Evolutionary conservation across 1,284 basidiomycete genomes (phyloP).

Genomic region (Cutaneotrichosporon cutaneum): DNA sequence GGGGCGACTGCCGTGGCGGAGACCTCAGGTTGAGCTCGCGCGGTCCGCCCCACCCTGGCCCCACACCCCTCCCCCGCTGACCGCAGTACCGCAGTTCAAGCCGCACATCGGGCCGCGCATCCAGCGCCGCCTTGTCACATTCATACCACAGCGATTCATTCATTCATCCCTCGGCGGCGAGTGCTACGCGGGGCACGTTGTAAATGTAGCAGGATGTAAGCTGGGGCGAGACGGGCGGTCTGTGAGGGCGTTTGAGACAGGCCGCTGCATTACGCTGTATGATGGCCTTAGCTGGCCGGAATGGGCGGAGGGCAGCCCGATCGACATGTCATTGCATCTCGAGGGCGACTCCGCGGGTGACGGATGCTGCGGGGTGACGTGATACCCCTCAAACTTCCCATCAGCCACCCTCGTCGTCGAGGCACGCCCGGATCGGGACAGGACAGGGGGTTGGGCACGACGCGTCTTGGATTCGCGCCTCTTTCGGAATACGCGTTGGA

Average conservation of each 20-base stretch:
- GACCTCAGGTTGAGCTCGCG: background rate
- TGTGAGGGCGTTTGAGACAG: background rate
- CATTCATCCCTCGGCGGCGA: background rate
- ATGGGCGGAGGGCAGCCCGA: background rate
- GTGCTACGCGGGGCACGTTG: background rate
- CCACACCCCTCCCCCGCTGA: no score
- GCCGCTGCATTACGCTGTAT: background rate
- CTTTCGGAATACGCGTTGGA: no score
- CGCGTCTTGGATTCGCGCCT: no score
- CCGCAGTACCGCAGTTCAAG: background rate
- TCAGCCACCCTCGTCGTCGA: background rate
- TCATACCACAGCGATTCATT: background rate
- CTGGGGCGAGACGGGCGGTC: background rate
- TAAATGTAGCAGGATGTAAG: constrained; percentile 8
- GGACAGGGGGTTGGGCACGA: no score
- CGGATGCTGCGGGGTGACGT: background rate
- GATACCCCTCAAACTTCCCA: background rate
- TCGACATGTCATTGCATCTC: background rate
- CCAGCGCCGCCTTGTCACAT: background rate
- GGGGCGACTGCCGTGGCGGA: background rate
- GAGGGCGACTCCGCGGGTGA: background rate
- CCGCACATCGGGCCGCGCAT: background rate
- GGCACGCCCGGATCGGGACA: background rate
- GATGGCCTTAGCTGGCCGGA: no score
- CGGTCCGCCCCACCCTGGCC: background rate